Percentiles rank a stretch among this genome's conserved stretches.
These are phyloP conservation scores for Nigrospora sphaerica DNA, from an alignment of 2,329 filamentous ascomycete species.

Conservation along the genomic window DNA sequence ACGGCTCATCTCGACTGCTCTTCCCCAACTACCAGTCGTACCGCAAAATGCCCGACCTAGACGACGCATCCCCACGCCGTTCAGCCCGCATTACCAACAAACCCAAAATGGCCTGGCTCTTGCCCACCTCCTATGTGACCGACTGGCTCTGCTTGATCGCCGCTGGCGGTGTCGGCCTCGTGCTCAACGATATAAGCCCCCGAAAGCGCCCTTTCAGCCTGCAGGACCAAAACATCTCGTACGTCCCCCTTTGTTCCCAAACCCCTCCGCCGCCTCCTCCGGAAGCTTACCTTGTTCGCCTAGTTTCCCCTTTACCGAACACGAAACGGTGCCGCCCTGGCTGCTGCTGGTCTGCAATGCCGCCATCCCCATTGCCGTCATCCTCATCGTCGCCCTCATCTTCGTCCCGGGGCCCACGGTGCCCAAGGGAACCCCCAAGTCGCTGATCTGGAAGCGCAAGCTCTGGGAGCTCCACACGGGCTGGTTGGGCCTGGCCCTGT, in stretches of 20 bases:
- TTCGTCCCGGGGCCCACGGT: conserved; percentile 69
- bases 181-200: conserved; percentile 52
- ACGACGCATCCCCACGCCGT: background rate
- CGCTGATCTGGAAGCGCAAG: conserved; percentile 70
- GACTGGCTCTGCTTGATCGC: conserved; percentile 66
- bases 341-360: conserved; percentile 59
- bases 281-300: background rate
- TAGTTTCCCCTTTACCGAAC: conserved; percentile 61
- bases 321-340: conserved; percentile 65
- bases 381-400: conserved; percentile 60
- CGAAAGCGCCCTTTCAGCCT: conserved; percentile 67
- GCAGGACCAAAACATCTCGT: conserved; percentile 70
- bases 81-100: conserved; percentile 7
- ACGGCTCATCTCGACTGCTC: background rate
- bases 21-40: conserved; percentile 17
- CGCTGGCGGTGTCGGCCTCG: conserved; percentile 51
- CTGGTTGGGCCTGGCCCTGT: conserved; percentile 73
- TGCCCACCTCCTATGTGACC: conserved; percentile 60
- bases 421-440: conserved; percentile 51
- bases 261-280: background rate
- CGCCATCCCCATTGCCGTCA: conserved; percentile 57
- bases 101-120: conserved; percentile 17
- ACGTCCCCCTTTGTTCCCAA: conserved; percentile 16
- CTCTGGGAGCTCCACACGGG: conserved; percentile 87
- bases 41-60: conserved; percentile 19